A percentile compares a stretch with the other conserved stretches of the same genome.
Conservation (phyloP, 345 rosid genomes). For the Microcos paniculata region DNA sequence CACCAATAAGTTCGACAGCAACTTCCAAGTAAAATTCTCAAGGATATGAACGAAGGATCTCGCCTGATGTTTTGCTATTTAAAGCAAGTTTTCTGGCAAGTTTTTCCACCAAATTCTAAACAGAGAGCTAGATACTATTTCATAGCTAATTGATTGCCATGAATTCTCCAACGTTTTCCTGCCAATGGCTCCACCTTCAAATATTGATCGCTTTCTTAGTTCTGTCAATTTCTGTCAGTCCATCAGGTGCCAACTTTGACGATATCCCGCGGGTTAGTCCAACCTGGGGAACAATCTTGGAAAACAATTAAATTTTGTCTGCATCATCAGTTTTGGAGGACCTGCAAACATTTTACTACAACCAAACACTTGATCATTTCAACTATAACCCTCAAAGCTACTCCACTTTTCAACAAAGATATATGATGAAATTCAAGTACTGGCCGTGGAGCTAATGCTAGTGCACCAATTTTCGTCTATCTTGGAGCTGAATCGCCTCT, state of each 20-base stretch:
- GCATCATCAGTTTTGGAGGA: not conserved
- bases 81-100: too few species aligned
- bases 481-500: too few species aligned
- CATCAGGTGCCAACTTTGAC: too few species aligned
- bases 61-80: too few species aligned
- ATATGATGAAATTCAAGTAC: constrained; percentile 20
- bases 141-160: not conserved
- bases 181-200: not conserved
- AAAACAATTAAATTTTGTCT: not conserved
- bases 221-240: not conserved
- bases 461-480: not conserved
- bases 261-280: too few species aligned
- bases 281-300: too few species aligned
- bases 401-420: constrained; percentile 22
- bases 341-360: constrained; percentile 5
- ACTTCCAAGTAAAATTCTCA: too few species aligned
- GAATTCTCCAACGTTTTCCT: not conserved
- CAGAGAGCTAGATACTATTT: too few species aligned
- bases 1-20: too few species aligned
- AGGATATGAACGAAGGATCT: too few species aligned
- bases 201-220: not conserved
- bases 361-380: constrained; percentile 37
- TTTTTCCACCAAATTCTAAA: too few species aligned
- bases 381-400: constrained; percentile 27
- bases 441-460: constrained; percentile 14